Conservation (phyloP, 1,284 basidiomycete species). For the Ustilago nuda region DNA sequence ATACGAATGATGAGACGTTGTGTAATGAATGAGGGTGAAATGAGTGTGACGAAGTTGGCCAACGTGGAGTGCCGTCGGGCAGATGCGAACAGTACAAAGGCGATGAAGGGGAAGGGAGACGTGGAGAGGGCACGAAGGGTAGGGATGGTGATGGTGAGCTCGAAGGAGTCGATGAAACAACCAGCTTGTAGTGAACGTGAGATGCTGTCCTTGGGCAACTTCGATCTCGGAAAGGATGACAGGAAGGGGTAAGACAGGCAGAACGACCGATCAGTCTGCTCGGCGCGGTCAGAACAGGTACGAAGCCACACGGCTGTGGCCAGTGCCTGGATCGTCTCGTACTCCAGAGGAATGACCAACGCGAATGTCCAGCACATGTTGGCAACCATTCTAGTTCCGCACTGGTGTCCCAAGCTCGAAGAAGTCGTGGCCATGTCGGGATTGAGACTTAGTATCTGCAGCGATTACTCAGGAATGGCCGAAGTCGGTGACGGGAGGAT, state of each 20-base stretch:
- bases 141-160: conserved; percentile 10
- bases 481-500: background rate
- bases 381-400: background rate
- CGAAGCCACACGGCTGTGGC: background rate
- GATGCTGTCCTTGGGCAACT: background rate
- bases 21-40: background rate
- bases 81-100: background rate
- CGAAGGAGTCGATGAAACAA: background rate
- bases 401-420: background rate
- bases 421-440: background rate
- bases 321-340: background rate
- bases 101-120: background rate
- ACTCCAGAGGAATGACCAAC: background rate
- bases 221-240: background rate
- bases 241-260: background rate
- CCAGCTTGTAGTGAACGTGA: background rate
- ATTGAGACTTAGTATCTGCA: too few relatives aligned
- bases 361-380: background rate
- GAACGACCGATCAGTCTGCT: background rate
- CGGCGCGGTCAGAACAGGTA: background rate
- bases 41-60: background rate
- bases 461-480: too few relatives aligned
- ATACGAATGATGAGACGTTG: background rate
- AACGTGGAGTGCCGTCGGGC: background rate
- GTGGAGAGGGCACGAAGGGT: background rate